Conservation (phyloP, 768 basidiomycete species). For the Kwoniella sp. region DNA sequence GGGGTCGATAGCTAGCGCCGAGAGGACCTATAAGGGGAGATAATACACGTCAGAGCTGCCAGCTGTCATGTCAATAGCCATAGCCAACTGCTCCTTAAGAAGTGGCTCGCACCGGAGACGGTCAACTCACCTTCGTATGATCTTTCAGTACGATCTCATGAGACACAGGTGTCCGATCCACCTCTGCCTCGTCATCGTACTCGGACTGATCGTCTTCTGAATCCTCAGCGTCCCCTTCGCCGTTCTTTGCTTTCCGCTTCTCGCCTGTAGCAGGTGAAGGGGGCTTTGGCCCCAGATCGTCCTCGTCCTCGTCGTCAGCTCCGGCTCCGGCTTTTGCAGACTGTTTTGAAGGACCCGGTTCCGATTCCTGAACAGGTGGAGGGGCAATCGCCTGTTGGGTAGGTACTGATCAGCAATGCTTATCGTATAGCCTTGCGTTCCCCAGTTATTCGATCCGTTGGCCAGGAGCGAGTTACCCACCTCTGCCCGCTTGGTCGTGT, state of each 20-base stretch:
- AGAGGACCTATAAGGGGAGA: slow-evolving; percentile 70
- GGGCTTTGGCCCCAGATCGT: slow-evolving; percentile 7
- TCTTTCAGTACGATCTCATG: slow-evolving; percentile 92
- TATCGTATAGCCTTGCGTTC: no score
- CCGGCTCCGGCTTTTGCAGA: not conserved
- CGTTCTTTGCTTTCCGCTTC: slow-evolving; percentile 1
- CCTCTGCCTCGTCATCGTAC: slow-evolving; percentile 15
- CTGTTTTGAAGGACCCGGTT: slow-evolving; percentile 9
- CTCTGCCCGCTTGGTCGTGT: slow-evolving; percentile 45
- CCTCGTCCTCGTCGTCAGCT: slow-evolving; percentile 18
- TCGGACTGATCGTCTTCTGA: slow-evolving; percentile 9
- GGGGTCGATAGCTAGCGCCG: slow-evolving; percentile 85
- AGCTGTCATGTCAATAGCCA: no score
- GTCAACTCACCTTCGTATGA: slow-evolving; percentile 65
- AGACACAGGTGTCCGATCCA: slow-evolving; percentile 71
- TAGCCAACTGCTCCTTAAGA: no score
- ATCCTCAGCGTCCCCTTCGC: slow-evolving; percentile 4
- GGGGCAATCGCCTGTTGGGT: no score
- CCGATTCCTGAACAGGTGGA: not conserved
- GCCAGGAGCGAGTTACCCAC: not conserved
- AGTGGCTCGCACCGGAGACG: no score
- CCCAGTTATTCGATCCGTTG: no score
- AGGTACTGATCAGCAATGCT: no score
- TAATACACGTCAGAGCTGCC: no score
- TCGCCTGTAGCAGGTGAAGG: not conserved